Conservation (phyloP, 805 yeast species). For the Metschnikowia arizonensis region DNA sequence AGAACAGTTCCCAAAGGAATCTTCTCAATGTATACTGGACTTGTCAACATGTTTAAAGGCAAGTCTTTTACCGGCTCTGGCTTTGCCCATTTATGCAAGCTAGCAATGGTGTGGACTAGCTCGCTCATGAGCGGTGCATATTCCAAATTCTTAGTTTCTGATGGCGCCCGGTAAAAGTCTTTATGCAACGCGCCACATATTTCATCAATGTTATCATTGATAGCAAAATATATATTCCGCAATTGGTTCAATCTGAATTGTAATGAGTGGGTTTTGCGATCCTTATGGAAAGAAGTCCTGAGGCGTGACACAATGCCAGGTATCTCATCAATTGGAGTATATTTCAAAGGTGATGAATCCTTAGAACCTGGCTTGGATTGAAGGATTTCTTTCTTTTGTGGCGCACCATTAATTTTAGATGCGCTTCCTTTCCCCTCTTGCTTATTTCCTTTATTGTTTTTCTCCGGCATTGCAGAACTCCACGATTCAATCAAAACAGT, state of each 20-base stretch:
- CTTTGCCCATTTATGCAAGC: conserved; percentile 57
- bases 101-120: conserved; percentile 53
- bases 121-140: conserved; percentile 49
- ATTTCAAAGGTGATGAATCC: conserved; percentile 20
- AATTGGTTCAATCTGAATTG: conserved; percentile 59
- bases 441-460: background rate
- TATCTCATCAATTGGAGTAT: conserved; percentile 49
- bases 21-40: conserved; percentile 18
- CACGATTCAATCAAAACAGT: background rate
- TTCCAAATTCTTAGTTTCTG: conserved; percentile 65
- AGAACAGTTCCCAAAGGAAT: conserved; percentile 61
- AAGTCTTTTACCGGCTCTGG: conserved; percentile 40
- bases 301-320: conserved; percentile 43
- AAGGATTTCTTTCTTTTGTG: background rate
- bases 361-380: background rate
- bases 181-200: conserved; percentile 53
- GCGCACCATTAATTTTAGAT: background rate
- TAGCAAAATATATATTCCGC: conserved; percentile 59
- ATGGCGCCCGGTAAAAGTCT: conserved; percentile 64
- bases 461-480: background rate
- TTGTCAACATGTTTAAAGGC: conserved; percentile 31
- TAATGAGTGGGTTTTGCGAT: conserved; percentile 48
- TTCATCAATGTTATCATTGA: conserved; percentile 54
- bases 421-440: background rate
- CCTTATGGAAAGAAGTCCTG: conserved; percentile 37